Conservation (phyloP, 805 yeast genomes). For the Candida tammaniensis region DNA sequence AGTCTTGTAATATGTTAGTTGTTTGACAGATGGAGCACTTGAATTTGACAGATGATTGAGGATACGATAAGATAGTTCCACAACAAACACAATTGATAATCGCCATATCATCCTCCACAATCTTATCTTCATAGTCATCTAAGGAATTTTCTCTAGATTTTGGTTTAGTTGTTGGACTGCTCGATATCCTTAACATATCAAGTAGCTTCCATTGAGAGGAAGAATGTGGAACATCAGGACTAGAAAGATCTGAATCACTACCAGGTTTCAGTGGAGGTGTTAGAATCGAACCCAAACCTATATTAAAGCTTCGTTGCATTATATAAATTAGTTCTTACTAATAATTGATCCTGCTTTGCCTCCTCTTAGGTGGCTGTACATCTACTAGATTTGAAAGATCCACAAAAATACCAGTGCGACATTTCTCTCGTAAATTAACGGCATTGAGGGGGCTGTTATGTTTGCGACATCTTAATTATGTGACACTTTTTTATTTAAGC, state of each 20-base stretch:
- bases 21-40: slow-evolving; percentile 64
- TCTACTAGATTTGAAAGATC: no score
- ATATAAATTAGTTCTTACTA: no score
- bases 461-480: no score
- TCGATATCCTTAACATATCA: slow-evolving; percentile 15
- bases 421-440: no score
- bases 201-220: slow-evolving; percentile 22
- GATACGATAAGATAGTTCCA: slow-evolving; percentile 31
- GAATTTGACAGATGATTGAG: slow-evolving; percentile 34
- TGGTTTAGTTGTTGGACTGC: neutral
- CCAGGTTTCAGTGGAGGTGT: slow-evolving; percentile 1
- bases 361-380: no score
- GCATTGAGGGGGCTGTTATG: no score
- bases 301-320: no score
- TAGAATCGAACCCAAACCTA: no score
- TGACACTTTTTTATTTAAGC: no score
- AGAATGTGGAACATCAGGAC: slow-evolving; percentile 16
- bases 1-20: slow-evolving; percentile 30
- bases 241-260: slow-evolving; percentile 6
- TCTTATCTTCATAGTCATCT: slow-evolving; percentile 5
- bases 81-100: slow-evolving; percentile 38
- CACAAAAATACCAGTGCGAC: no score
- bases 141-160: slow-evolving; percentile 1
- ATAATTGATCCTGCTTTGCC: no score
- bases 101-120: slow-evolving; percentile 4